Percentiles rank a stretch among this genome's conserved stretches.
Conservation (phyloP, 169 alveolate species). For the Cryptosporidium sp. region DNA sequence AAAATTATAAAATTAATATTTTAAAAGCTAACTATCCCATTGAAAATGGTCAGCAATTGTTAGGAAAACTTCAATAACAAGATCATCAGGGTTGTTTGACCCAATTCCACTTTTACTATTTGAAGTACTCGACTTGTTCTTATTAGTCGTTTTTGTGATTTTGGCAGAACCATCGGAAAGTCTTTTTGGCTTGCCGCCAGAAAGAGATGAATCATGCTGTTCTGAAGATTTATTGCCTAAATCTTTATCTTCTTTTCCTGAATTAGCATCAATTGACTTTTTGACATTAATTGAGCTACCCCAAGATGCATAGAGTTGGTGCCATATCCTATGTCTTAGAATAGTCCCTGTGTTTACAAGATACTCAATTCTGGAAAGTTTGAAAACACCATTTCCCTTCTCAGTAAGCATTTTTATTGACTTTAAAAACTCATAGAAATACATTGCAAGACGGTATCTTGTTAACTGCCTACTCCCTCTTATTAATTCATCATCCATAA, state of each 20-base stretch:
- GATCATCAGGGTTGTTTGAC: constrained; percentile 42
- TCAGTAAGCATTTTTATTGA: constrained; percentile 63
- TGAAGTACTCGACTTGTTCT: background rate
- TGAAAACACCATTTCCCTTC: constrained; percentile 62
- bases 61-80: constrained; percentile 39
- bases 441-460: constrained; percentile 45
- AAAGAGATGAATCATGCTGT: background rate
- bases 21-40: constrained; percentile 46
- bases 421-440: constrained; percentile 37
- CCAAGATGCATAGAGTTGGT: constrained; percentile 70
- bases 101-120: background rate
- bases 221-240: constrained; percentile 6
- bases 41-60: constrained; percentile 75
- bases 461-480: constrained; percentile 68
- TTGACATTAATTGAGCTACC: constrained; percentile 33
- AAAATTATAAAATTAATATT: background rate
- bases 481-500: constrained; percentile 59
- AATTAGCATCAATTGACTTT: background rate
- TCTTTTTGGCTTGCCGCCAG: background rate
- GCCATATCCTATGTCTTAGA: constrained; percentile 71
- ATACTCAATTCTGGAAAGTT: constrained; percentile 71
- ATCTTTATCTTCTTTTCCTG: constrained; percentile 6
- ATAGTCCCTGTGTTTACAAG: constrained; percentile 70
- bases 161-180: constrained; percentile 33
- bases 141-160: background rate